These are phyloP conservation scores for Colletotrichum siamense DNA, from an alignment of 2,329 filamentous ascomycete genomes.

Conservation along the genomic window DNA sequence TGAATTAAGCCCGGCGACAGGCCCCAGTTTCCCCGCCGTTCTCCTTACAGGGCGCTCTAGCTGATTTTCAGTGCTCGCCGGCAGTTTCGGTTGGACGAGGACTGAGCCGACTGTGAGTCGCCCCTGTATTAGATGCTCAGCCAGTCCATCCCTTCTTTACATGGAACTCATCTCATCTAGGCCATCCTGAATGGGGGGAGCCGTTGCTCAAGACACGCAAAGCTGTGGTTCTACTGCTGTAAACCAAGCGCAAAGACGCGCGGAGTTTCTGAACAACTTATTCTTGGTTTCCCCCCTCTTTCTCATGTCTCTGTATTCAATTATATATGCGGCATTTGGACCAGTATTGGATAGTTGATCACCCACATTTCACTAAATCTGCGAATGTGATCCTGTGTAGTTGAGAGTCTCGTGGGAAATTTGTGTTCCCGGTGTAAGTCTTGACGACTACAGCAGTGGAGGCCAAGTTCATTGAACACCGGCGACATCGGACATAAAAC, in stretches of 20 bases:
- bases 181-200: not conserved
- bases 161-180: not conserved
- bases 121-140: not conserved
- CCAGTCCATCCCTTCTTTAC: not conserved
- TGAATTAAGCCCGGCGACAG: not conserved
- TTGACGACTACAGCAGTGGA: not conserved
- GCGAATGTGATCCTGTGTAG: too few relatives aligned
- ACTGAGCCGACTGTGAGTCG: not conserved
- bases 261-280: not conserved
- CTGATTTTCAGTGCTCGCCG: not conserved
- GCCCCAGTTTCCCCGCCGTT: not conserved
- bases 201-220: not conserved
- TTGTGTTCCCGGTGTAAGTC: not conserved
- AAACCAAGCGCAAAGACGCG: not conserved
- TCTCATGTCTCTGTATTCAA: too few relatives aligned
- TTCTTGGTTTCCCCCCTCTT: not conserved
- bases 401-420: too few relatives aligned
- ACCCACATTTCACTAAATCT: accelerated
- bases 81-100: not conserved
- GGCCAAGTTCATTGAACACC: not conserved
- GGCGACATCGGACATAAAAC: not conserved
- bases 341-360: too few relatives aligned
- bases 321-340: too few relatives aligned
- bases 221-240: not conserved
- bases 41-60: not conserved